These are phyloP conservation scores for Populus simonii DNA, from an alignment of 345 rosid species.

Conservation along the genomic window DNA sequence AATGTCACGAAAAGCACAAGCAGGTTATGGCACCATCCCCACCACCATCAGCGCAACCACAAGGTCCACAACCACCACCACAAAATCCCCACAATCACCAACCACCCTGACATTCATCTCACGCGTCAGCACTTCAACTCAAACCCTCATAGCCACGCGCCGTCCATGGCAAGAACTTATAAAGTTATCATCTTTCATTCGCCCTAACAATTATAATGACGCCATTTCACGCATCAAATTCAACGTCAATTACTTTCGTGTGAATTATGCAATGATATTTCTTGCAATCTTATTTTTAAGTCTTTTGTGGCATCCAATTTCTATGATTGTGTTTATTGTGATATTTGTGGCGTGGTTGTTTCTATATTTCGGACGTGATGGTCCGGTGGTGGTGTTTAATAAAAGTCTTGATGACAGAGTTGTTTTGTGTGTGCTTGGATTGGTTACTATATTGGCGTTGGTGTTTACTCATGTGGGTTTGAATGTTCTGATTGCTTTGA, in stretches of 20 bases:
- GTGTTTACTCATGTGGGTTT: conserved; percentile 70
- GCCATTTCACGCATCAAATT: conserved; percentile 52
- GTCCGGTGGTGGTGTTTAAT: conserved; percentile 48
- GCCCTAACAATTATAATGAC: conserved; percentile 52
- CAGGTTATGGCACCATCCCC: conserved; percentile 38
- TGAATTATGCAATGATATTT: conserved; percentile 58
- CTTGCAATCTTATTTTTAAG: conserved; percentile 62
- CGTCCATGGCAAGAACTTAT: conserved; percentile 84
- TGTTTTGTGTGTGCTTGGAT: conserved; percentile 44
- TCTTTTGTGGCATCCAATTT: conserved; percentile 74
- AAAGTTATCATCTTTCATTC: conserved; percentile 41
- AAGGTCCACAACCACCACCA: not conserved
- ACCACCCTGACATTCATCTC: conserved; percentile 39
- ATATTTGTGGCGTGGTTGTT: conserved; percentile 70
- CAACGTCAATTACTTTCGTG: conserved; percentile 65
- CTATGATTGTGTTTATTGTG: conserved; percentile 62
- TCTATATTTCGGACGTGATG: conserved; percentile 69
- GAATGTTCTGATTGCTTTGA: conserved; percentile 62
- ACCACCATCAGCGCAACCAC: conserved; percentile 9
- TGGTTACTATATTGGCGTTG: conserved; percentile 65
- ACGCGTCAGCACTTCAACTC: conserved; percentile 49
- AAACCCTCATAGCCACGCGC: conserved; percentile 46
- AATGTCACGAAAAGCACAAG: conserved; percentile 27
- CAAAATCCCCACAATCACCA: conserved; percentile 15
- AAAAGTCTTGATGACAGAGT: conserved; percentile 53